phyloP scores from a whole-genome alignment of 768 basidiomycete genomes.

The Pulveroboletus ravenelii region DNA sequence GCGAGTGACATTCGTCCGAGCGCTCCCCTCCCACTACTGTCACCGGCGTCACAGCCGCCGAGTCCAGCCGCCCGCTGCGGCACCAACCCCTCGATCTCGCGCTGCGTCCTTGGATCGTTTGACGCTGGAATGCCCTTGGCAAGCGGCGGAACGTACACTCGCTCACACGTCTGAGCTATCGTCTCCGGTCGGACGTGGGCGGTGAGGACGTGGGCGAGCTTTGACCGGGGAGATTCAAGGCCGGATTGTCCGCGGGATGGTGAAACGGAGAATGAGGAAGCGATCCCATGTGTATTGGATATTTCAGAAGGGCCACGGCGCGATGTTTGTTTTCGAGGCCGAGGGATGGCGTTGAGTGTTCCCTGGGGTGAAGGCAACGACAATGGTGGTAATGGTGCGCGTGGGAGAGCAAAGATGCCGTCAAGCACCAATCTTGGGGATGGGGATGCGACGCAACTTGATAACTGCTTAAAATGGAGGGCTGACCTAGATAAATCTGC shows the following conservation, averaged over 20 bases:
- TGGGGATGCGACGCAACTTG: slow-evolving; percentile 2
- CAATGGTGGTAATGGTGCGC: neutral
- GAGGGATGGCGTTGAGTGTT: neutral
- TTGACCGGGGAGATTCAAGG: slow-evolving; percentile 18
- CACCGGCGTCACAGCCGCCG: neutral
- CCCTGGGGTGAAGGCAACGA: neutral
- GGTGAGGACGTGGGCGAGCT: slow-evolving; percentile 18
- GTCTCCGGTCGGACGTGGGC: neutral
- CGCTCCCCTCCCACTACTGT: neutral
- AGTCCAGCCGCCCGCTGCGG: neutral
- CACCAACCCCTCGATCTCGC: slow-evolving; percentile 9
- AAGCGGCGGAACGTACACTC: neutral
- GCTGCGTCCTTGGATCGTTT: neutral
- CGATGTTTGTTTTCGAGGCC: slow-evolving; percentile 1
- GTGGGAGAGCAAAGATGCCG: slow-evolving; percentile 19
- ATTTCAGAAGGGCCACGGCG: neutral
- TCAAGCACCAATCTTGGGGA: slow-evolving; percentile 19
- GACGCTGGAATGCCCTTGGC: slow-evolving; percentile 1
- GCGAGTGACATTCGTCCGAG: slow-evolving; percentile 1
- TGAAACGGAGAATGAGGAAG: too few relatives aligned
- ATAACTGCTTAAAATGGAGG: neutral
- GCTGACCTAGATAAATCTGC: neutral
- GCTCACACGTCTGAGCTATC: neutral
- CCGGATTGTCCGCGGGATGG: neutral
- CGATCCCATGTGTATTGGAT: neutral